phyloP scores from a whole-genome alignment of 176 grass and related monocot species.

The Oryza glumipatula region DNA sequence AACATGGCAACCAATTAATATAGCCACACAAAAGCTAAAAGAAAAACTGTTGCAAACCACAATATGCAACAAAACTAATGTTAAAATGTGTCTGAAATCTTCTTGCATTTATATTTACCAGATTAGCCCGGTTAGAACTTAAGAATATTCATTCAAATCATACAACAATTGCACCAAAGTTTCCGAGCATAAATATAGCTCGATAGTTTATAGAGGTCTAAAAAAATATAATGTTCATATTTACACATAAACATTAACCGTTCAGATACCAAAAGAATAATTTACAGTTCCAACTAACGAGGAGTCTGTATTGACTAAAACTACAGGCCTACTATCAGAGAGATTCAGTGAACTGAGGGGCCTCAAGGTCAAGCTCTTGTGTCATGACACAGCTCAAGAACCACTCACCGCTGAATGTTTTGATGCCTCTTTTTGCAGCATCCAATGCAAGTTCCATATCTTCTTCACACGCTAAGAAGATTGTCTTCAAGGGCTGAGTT shows the following conservation, averaged over 20 bases:
- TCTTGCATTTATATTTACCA: too few relatives aligned
- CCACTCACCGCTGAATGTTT: conserved; percentile 85
- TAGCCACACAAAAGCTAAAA: too few relatives aligned
- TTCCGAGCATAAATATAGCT: background rate
- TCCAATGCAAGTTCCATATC: conserved; percentile 60
- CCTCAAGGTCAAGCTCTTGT: conserved; percentile 79
- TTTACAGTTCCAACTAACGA: conserved; percentile 8
- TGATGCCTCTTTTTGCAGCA: conserved; percentile 62
- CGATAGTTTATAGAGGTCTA: background rate
- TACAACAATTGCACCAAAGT: background rate
- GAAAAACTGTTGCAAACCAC: too few relatives aligned
- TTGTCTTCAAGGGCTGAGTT: conserved; percentile 52
- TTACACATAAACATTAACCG: conserved; percentile 6
- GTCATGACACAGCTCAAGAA: conserved; percentile 90
- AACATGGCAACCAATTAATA: too few relatives aligned
- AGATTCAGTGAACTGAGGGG: conserved; percentile 72
- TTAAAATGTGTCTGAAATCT: too few relatives aligned
- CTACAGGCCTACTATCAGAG: conserved; percentile 42
- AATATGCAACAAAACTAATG: too few relatives aligned
- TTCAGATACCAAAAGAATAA: background rate
- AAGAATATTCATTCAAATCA: background rate
- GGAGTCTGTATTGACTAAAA: background rate
- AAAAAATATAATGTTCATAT: background rate
- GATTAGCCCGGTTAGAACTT: background rate
- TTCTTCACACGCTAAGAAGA: conserved; percentile 83